Base-by-base conservation (phyloP, 257 asterid genomes). In the Petrea volubilis region DNA sequence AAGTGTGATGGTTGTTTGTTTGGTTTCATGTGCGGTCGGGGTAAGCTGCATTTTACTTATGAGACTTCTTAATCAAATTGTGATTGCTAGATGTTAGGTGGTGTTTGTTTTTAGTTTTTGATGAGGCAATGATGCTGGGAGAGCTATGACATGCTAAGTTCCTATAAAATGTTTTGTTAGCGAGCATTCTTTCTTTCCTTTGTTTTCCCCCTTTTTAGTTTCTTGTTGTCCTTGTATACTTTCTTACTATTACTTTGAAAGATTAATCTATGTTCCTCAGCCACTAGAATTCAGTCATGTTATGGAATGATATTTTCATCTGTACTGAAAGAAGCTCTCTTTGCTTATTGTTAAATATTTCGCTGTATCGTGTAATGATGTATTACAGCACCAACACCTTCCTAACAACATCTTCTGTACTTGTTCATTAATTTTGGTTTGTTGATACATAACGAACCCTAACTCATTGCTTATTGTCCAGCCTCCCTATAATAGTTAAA, bases 11-110 rank as follows among this genome's bases (percentile, higher is more conserved):
- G 29, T 43, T 64, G 38, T 13, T 79, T 38, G 44, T 2, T 21
- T 47, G 70, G 14, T n/a, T 28, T 41, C 59, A 20, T 25, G 2
- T 60, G 6, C 36, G 29, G 20, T 29, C 56, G 61, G 23, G 58
- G 13, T 24, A 11, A 43, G 70, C 63, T 68, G 60, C 68, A 1
- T 20, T n/a, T 18, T 43, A 12, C 44, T 18, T 10, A 46, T 3
- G 38, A 21, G 49, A 29, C 13, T 15, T 34, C 15, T 15, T 25
- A 46, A 43, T 62, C 76, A 27, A 53, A 36, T 44, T 47, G 33
- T 60, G 51, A 50, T 21, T 51, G 57, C 64, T 36, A 7, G 24
- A 49, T 61, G 61, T 7, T 60, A 44, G 75, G 68, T 44, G 51
- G 68, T 44, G 11, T 10, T 14, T 15, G 49, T 5, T 44, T 55